Conservation (phyloP, 805 yeast genomes). For the Komagataella kurtzmanii region DNA sequence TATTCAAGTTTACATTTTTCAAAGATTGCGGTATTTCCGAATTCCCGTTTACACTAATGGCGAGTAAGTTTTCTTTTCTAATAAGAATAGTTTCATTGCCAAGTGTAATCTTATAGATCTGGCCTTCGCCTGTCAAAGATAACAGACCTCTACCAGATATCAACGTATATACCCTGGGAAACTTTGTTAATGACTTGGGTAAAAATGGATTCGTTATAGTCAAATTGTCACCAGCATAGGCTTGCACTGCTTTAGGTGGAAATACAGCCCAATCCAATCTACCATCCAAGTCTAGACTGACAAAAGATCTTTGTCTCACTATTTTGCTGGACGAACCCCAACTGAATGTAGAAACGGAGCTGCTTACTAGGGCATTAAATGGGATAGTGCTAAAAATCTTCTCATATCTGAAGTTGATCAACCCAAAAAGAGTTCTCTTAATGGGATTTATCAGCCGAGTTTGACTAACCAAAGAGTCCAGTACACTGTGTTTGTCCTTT, state of each 20-base stretch:
- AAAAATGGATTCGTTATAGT: conserved; percentile 20
- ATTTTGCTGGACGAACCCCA: conserved; percentile 1
- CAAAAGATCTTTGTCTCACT: conserved; percentile 23
- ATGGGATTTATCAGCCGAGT: conserved; percentile 23
- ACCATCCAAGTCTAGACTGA: conserved; percentile 38
- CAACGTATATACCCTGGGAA: conserved; percentile 23
- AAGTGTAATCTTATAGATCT: conserved; percentile 32
- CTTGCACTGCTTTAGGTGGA: conserved; percentile 31
- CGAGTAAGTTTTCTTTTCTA: conserved; percentile 31
- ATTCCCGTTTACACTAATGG: conserved; percentile 31
- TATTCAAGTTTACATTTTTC: not conserved
- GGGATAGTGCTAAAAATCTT: conserved; percentile 34
- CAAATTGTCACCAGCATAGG: conserved; percentile 40
- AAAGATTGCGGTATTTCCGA: not conserved
- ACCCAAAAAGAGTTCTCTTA: conserved; percentile 29
- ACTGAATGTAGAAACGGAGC: conserved; percentile 11
- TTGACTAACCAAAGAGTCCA: conserved; percentile 15
- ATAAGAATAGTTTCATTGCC: conserved; percentile 34
- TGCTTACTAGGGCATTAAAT: conserved; percentile 27
- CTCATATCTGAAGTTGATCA: conserved; percentile 30
- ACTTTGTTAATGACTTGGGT: conserved; percentile 26
- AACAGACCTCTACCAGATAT: conserved; percentile 45
- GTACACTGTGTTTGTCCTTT: conserved; percentile 1
- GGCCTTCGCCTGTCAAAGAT: conserved; percentile 41
- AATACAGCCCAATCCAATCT: conserved; percentile 50